Percentiles rank a stretch among this genome's conserved stretches.
Evolutionary conservation across 2,329 filamentous ascomycete genomes (phyloP).

Genomic region (Lasiodiplodia hormozganensis): DNA sequence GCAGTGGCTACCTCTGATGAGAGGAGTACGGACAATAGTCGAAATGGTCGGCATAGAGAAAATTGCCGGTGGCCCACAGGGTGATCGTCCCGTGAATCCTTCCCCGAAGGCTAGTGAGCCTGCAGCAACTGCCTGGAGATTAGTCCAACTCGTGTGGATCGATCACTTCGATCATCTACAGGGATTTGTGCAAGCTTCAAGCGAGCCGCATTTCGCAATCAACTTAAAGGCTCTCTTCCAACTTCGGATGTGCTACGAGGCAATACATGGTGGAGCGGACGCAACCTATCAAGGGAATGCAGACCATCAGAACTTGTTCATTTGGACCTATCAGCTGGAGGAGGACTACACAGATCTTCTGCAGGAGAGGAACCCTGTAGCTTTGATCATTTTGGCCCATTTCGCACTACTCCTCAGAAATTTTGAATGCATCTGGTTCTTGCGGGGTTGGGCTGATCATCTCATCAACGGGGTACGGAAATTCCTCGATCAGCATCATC

Average conservation of each 20-base stretch:
- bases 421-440: constrained; percentile 33
- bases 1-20: constrained; percentile 1
- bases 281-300: neutral
- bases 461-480: constrained; percentile 33
- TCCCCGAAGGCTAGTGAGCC: neutral
- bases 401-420: constrained; percentile 36
- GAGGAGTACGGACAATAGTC: constrained; percentile 1
- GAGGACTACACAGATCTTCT: constrained; percentile 34
- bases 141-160: neutral
- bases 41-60: constrained; percentile 1
- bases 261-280: constrained; percentile 15
- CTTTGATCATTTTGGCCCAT: constrained; percentile 36
- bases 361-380: constrained; percentile 34
- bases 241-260: constrained; percentile 32
- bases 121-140: neutral
- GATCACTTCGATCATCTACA: constrained; percentile 25
- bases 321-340: constrained; percentile 35
- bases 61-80: neutral
- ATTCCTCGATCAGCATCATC: constrained; percentile 31
- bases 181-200: constrained; percentile 32
- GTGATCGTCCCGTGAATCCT: neutral
- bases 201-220: constrained; percentile 21
- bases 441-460: constrained; percentile 32
- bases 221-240: constrained; percentile 32
- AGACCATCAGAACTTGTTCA: constrained; percentile 31